Conservation (phyloP, 1,284 basidiomycete species). For the Pseudozyma tsukubaensis region DNA sequence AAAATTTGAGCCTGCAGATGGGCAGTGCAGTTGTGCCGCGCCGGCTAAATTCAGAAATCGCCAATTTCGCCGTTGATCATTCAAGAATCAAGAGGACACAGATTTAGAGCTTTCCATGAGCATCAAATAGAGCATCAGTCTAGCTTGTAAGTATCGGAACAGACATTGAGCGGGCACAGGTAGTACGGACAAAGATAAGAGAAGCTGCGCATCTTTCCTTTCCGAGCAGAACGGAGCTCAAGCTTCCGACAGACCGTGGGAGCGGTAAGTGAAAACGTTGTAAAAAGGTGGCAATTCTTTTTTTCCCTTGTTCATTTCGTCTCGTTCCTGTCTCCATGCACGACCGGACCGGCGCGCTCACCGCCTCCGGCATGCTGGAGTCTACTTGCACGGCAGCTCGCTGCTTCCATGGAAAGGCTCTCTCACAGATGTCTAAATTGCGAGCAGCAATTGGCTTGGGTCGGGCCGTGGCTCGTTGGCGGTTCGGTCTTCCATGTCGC, state of each 20-base stretch:
- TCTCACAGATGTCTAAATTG: neutral
- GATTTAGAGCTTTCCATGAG: neutral
- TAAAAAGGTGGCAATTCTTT: no score
- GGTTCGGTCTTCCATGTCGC: constrained; percentile 14
- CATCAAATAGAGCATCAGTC: neutral
- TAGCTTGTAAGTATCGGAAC: neutral
- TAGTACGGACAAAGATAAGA: neutral
- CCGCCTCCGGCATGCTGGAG: constrained; percentile 14
- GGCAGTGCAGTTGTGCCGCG: neutral
- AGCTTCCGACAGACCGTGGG: constrained; percentile 1
- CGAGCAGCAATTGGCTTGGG: constrained; percentile 6
- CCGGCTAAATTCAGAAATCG: neutral
- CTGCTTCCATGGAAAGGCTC: neutral
- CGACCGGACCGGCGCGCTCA: constrained; percentile 16
- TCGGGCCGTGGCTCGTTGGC: constrained; percentile 26
- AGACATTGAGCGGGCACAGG: neutral
- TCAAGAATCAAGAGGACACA: neutral
- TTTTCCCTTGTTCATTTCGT: no score
- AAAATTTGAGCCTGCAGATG: neutral
- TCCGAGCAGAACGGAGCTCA: constrained; percentile 2
- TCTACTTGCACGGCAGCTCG: neutral
- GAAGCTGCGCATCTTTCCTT: constrained; percentile 1
- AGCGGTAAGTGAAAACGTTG: no score
- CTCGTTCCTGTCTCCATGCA: constrained; percentile 1
- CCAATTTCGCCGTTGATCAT: neutral